Percentiles rank a stretch among this genome's conserved stretches.
phyloP scores from a whole-genome alignment of 2,329 filamentous ascomycete genomes.

The Cercospora brassicicola region DNA sequence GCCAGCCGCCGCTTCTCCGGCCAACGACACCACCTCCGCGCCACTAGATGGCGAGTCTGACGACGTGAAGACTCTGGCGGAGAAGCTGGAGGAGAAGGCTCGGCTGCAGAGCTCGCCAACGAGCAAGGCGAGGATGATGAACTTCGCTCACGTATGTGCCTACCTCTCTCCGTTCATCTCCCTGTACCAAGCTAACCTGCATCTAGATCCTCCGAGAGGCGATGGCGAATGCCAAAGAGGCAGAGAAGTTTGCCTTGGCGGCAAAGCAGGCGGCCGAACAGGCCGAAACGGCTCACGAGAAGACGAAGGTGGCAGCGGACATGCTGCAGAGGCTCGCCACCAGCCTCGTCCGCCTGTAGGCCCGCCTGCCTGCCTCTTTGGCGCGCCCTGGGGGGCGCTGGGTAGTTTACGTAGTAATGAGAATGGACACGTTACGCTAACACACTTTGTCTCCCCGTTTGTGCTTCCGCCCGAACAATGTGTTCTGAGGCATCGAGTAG shows the following conservation, averaged over 20 bases:
- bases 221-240: constrained; percentile 30
- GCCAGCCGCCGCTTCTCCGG: background rate
- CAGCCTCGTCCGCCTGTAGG: constrained; percentile 4
- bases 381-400: background rate
- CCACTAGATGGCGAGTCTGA: constrained; percentile 5
- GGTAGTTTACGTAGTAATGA: background rate
- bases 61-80: constrained; percentile 9
- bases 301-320: constrained; percentile 31
- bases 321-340: constrained; percentile 26
- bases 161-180: background rate
- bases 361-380: background rate
- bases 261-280: constrained; percentile 30
- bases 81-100: constrained; percentile 17
- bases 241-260: constrained; percentile 30
- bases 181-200: constrained; percentile 8
- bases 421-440: background rate
- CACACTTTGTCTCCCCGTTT: background rate
- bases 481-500: background rate
- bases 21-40: background rate
- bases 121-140: constrained; percentile 16
- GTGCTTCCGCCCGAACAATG: background rate
- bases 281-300: constrained; percentile 32
- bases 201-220: constrained; percentile 28
- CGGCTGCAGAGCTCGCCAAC: constrained; percentile 12
- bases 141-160: constrained; percentile 22